Percentiles rank a stretch among this genome's conserved stretches.
Evolutionary conservation across 805 yeast genomes (phyloP).

Genomic region (Kurtzmaniella cleridarum): DNA sequence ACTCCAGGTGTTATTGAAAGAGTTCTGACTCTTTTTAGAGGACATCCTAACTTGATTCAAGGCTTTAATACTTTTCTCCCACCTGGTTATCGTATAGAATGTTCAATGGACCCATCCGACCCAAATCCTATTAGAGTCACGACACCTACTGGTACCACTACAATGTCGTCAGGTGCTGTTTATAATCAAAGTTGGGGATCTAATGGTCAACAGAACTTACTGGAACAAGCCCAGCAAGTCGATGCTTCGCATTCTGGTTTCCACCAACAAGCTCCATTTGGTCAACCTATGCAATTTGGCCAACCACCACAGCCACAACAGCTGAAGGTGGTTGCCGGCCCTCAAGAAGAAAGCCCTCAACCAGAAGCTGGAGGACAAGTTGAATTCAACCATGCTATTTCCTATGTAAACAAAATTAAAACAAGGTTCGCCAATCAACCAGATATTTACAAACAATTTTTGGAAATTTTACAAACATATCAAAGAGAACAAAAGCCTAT

Average conservation of each 20-base stretch:
- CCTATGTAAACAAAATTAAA: conserved; percentile 93
- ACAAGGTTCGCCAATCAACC: conserved; percentile 92
- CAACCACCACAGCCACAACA: conserved; percentile 7
- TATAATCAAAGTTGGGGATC: conserved; percentile 21
- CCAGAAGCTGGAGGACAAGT: conserved; percentile 59
- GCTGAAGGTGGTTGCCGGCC: not conserved
- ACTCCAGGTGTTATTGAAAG: conserved; percentile 98
- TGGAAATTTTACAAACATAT: conserved; percentile 93
- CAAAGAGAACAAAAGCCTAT: conserved; percentile 96
- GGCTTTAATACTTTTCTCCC: conserved; percentile 98
- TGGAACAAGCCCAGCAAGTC: conserved; percentile 4
- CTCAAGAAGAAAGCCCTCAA: conserved; percentile 8
- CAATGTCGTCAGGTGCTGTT: conserved; percentile 49
- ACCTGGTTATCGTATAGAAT: conserved; percentile 91
- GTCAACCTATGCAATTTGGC: conserved; percentile 6
- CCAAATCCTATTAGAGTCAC: conserved; percentile 91
- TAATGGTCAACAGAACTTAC: conserved; percentile 2
- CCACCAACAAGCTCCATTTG: conserved; percentile 6
- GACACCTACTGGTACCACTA: conserved; percentile 89
- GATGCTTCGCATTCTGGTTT: conserved; percentile 2
- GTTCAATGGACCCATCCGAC: conserved; percentile 83
- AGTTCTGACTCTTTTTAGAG: conserved; percentile 84
- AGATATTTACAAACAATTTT: conserved; percentile 87
- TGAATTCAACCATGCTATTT: conserved; percentile 95
- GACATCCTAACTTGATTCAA: conserved; percentile 89